Evolutionary conservation across 176 grass and related monocot genomes (phyloP), one percentile per base, ranked within the genome.

Genomic region (Tuctoria greenei): DNA sequence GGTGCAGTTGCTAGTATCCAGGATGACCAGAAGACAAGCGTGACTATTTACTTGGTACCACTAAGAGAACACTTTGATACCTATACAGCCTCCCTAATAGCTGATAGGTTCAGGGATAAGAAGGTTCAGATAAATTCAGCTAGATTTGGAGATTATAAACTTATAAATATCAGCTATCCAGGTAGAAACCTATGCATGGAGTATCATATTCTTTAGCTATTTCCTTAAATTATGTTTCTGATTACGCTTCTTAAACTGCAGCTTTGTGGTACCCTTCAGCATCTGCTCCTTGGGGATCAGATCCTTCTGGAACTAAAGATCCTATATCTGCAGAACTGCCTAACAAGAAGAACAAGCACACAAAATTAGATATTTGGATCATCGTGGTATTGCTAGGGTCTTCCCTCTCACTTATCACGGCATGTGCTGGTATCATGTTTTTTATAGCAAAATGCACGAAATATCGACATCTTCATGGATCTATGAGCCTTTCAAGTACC

Each of bases 31-130:
- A 98, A 92, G 76, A 98, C 95, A 59, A 85, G 86, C 46, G 84
- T 94, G 26, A 90, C 91, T 61, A 85, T 98, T 52, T 98, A 94
- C 77, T 92, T 99, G 87, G 89, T 99, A 66, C 95, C 95, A 78
- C 69, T 95, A 84, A 88, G 87, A 78, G 85, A 99, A 74, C 86
- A 92, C 39, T 99, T 99, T 82, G 92, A 95, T 77, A 75, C 58
- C 21, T 88, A 75, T 59, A 95, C 85, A 3, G 86, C 88, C 58
- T 86, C 85, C 49, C 59, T 95, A 81, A 95, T 95, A 78, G 92
- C 70, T 60, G 87, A 92, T 79, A 92, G 89, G 64, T 84, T 99
- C 73, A 95, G 82, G 82, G 83, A 95, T 55, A 95, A 92, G 72
- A 91, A 84, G 69, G 66, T 99, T 65, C 74, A 86, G 9, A 84